phyloP scores from a whole-genome alignment of 2,329 filamentous ascomycete species.

The Nigrograna mackinnonii region DNA sequence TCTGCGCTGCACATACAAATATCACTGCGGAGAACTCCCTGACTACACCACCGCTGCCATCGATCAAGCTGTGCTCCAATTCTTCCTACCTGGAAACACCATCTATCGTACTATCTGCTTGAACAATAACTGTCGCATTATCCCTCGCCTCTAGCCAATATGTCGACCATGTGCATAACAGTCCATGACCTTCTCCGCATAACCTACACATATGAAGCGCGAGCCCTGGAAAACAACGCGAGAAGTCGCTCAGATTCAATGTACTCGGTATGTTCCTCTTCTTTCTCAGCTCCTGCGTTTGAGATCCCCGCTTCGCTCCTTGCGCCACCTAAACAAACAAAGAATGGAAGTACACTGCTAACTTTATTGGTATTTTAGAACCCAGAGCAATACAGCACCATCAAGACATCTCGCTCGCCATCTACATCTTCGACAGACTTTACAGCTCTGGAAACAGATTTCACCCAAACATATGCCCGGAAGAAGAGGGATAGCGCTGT shows the following conservation, averaged over 20 bases:
- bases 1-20: no score
- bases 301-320: neutral
- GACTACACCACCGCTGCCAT: no score
- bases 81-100: no score
- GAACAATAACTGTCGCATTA: no score
- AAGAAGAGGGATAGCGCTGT: slow-evolving; percentile 16
- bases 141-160: slow-evolving; percentile 11
- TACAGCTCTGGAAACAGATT: slow-evolving; percentile 29
- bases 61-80: no score
- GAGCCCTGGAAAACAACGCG: neutral
- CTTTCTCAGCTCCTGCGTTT: neutral
- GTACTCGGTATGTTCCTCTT: neutral
- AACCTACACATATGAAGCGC: slow-evolving; percentile 36
- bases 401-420: slow-evolving; percentile 7
- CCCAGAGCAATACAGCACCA: neutral
- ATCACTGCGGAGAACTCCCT: no score
- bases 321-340: neutral
- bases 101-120: no score
- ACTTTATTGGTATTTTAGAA: no score
- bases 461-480: slow-evolving; percentile 22
- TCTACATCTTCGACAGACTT: slow-evolving; percentile 11
- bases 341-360: no score
- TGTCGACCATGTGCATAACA: slow-evolving; percentile 35
- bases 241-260: neutral
- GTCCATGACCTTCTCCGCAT: slow-evolving; percentile 37